phyloP scores from a whole-genome alignment of 192 early-diverging fungal species.

The Backusella tuberculispora region DNA sequence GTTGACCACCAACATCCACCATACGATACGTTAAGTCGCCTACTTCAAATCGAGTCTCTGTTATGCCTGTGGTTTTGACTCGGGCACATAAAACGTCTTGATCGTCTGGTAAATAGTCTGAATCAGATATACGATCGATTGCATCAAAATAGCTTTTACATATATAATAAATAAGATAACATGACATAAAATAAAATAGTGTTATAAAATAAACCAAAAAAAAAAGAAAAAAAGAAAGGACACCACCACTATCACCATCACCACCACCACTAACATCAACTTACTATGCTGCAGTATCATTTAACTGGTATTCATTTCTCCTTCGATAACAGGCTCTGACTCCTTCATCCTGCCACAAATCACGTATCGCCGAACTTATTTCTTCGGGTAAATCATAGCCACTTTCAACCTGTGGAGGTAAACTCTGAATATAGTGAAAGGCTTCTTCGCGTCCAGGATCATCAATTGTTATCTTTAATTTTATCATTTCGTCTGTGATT shows the following conservation, averaged over 20 bases:
- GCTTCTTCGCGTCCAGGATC: constrained; percentile 75
- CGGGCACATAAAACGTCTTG: constrained; percentile 96
- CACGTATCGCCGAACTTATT: constrained; percentile 74
- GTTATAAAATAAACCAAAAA: background rate
- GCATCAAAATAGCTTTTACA: constrained; percentile 85
- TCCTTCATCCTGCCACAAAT: constrained; percentile 83
- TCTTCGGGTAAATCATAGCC: constrained; percentile 81
- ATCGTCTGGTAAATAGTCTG: constrained; percentile 85
- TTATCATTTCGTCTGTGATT: constrained; percentile 93
- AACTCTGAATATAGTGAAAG: constrained; percentile 75
- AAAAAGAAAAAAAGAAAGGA: background rate
- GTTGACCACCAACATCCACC: constrained; percentile 98
- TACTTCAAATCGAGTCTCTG: constrained; percentile 89
- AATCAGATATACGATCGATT: constrained; percentile 83
- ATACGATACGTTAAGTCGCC: constrained; percentile 93
- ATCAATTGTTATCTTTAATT: constrained; percentile 74
- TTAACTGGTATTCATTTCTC: constrained; percentile 91
- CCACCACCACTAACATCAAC: constrained; percentile 13
- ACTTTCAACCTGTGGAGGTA: constrained; percentile 83
- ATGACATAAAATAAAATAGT: constrained; percentile 1
- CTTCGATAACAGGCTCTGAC: constrained; percentile 80
- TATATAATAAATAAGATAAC: background rate
- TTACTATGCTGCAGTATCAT: constrained; percentile 94
- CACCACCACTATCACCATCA: constrained; percentile 6
- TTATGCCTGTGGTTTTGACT: constrained; percentile 97